Conservation (phyloP, 2,329 filamentous ascomycete genomes). For the Ophiostoma ips region DNA sequence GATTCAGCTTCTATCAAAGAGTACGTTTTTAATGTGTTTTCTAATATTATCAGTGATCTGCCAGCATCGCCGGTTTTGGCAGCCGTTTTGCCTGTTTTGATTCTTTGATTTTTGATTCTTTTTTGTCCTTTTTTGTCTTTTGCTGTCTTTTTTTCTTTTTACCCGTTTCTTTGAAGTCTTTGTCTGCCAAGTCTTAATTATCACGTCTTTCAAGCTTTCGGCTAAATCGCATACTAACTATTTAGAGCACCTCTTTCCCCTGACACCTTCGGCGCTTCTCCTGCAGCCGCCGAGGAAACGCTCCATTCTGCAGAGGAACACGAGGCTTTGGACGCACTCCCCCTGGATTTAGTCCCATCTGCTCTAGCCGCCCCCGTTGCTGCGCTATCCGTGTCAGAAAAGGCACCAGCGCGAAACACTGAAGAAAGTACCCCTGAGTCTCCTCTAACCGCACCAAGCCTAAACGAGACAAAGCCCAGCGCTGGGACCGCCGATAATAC, state of each 20-base stretch:
- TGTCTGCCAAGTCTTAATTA: not conserved
- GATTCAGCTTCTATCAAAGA: not conserved
- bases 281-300: not conserved
- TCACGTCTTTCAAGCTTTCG: no score
- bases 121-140: no score
- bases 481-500: not conserved
- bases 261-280: not conserved
- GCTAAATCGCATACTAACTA: no score
- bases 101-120: not conserved
- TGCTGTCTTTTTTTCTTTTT: no score
- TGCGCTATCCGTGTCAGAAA: constrained; percentile 10
- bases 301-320: not conserved
- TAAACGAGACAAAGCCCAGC: not conserved
- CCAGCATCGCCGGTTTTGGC: not conserved
- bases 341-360: constrained; percentile 2
- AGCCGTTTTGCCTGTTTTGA: not conserved
- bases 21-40: not conserved
- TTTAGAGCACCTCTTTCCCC: not conserved
- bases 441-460: constrained; percentile 12
- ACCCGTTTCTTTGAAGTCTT: not conserved
- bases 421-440: constrained; percentile 28
- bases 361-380: not conserved
- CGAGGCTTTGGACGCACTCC: not conserved
- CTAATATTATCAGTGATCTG: not conserved
- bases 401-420: constrained; percentile 24